phyloP scores from a whole-genome alignment of 371 early-diverging fungal species.

The Syncephalis plumigaleata region DNA sequence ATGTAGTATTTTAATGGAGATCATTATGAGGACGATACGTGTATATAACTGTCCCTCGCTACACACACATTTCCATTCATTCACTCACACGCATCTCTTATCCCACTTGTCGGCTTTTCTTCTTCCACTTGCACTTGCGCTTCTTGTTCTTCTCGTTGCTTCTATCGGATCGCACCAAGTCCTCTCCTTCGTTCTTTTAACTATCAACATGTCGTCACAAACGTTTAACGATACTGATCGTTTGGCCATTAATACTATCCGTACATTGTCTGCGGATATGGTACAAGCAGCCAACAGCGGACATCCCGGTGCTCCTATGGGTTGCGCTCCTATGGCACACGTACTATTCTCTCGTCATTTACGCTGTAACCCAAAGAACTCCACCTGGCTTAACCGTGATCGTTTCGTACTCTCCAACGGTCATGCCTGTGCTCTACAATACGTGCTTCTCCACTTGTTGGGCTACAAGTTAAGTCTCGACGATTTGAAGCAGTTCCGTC shows the following conservation, averaged over 20 bases:
- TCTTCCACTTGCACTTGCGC: too few species aligned
- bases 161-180: too few species aligned
- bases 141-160: too few species aligned
- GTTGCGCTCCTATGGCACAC: slow-evolving; percentile 94
- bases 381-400: slow-evolving; percentile 87
- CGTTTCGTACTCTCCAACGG: slow-evolving; percentile 99
- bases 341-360: slow-evolving; percentile 77
- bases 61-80: too few species aligned
- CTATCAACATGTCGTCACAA: too few species aligned
- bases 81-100: too few species aligned
- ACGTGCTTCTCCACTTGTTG: slow-evolving; percentile 76
- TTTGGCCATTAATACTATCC: slow-evolving; percentile 60
- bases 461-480: slow-evolving; percentile 82
- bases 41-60: too few species aligned
- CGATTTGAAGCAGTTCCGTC: slow-evolving; percentile 92
- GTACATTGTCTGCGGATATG: slow-evolving; percentile 85
- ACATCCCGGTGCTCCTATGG: slow-evolving; percentile 98
- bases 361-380: slow-evolving; percentile 69
- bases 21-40: too few species aligned
- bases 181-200: too few species aligned
- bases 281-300: slow-evolving; percentile 94
- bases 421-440: slow-evolving; percentile 94
- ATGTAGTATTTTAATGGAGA: too few species aligned
- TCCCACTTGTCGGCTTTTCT: too few species aligned
- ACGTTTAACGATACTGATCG: not conserved